Evolutionary conservation across 1,139 yeast genomes (phyloP).

Genomic region (Taphrina wiesneri): DNA sequence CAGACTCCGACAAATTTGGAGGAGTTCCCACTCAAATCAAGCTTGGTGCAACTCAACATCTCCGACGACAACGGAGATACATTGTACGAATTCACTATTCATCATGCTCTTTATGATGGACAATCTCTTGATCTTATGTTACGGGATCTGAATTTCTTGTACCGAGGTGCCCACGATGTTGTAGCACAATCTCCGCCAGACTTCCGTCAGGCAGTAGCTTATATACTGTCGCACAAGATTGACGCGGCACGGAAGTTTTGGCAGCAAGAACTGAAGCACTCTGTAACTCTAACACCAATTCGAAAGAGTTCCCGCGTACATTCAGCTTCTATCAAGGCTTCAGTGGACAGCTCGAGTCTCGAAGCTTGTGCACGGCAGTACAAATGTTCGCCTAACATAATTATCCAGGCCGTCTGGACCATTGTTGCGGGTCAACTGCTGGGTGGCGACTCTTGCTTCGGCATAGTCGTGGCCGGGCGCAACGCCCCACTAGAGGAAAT

Average conservation of each 20-base stretch:
- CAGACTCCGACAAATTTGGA: neutral
- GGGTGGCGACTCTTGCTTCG: slow-evolving; percentile 36
- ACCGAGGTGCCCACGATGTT: neutral
- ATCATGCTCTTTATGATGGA: slow-evolving; percentile 41
- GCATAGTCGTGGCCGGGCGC: slow-evolving; percentile 39
- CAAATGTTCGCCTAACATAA: slow-evolving; percentile 37
- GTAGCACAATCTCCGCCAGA: neutral
- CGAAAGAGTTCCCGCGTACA: neutral
- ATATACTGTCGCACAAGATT: slow-evolving; percentile 2
- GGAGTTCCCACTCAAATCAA: slow-evolving; percentile 4
- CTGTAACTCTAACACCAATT: neutral
- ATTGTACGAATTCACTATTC: slow-evolving; percentile 31
- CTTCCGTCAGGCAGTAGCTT: neutral
- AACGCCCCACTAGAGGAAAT: slow-evolving; percentile 32
- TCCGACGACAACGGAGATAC: neutral
- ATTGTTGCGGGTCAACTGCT: slow-evolving; percentile 26
- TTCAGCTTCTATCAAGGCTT: neutral
- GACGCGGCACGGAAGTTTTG: slow-evolving; percentile 14
- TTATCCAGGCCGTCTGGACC: slow-evolving; percentile 40
- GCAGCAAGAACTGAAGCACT: neutral
- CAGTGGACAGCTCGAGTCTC: neutral
- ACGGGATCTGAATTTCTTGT: slow-evolving; percentile 33
- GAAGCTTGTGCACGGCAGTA: slow-evolving; percentile 5
- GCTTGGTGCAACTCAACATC: neutral
- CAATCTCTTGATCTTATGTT: slow-evolving; percentile 38